These are phyloP conservation scores for Coemansia sp. DNA, from an alignment of 371 early-diverging fungal species.

Conservation along the genomic window DNA sequence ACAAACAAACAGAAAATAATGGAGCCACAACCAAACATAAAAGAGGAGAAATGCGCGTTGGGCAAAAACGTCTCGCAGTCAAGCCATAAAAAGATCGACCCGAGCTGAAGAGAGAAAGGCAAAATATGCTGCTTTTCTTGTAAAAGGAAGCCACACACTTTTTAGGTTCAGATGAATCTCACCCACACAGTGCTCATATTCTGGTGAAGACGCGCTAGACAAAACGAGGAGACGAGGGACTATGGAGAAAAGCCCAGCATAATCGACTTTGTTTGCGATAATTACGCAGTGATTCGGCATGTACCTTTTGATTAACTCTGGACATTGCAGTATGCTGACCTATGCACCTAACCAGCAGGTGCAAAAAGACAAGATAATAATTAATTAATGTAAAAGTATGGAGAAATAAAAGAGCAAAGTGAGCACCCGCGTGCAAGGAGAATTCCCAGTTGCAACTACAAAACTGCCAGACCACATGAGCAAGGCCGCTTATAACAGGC, in stretches of 20 bases:
- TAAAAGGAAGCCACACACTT: not conserved
- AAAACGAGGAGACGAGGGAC: not conserved
- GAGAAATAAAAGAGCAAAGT: not conserved
- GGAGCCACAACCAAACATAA: not conserved
- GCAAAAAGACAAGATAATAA: not conserved
- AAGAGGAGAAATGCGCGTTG: not conserved
- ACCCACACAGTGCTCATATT: not conserved
- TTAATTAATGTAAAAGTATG: not conserved
- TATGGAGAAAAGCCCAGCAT: not conserved
- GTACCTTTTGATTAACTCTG: slow-evolving; percentile 2
- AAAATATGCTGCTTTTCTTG: not conserved
- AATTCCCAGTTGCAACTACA: too few relatives aligned
- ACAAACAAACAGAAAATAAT: slow-evolving; percentile 1
- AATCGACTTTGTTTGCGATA: not conserved
- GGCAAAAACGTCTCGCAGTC: not conserved
- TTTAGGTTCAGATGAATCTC: not conserved
- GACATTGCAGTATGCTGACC: not conserved
- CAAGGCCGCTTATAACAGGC: not conserved
- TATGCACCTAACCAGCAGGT: not conserved
- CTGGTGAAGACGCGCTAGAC: not conserved
- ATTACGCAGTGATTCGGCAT: not conserved
- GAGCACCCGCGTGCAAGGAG: not conserved
- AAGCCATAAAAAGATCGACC: not conserved
- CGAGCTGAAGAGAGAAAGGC: not conserved
- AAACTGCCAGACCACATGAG: too few relatives aligned